A percentile compares a stretch with the other conserved stretches of the same genome.
Evolutionary conservation across 129 eudicot species (phyloP).

Genomic region (Tanacetum coccineum): DNA sequence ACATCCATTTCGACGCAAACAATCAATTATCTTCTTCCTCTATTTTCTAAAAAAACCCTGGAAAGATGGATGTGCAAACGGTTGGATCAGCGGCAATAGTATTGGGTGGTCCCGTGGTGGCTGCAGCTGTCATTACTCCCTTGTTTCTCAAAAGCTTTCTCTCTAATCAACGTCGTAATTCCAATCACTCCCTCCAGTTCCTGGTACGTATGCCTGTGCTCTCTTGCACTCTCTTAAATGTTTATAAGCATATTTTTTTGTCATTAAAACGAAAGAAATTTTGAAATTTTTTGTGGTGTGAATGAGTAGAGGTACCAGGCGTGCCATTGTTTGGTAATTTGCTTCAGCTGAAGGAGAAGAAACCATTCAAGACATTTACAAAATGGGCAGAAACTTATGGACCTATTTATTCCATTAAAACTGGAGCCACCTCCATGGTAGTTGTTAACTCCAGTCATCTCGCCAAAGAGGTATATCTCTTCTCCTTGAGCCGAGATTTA

Average conservation of each 20-base stretch:
- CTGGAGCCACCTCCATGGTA: constrained; percentile 48
- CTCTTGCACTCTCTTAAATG: not conserved
- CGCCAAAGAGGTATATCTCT: constrained; percentile 18
- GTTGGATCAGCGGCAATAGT: not conserved
- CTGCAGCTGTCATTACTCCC: not conserved
- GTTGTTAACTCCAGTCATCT: constrained; percentile 54
- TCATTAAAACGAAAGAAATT: too few relatives aligned
- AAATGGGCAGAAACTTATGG: too few relatives aligned
- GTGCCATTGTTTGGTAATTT: constrained; percentile 66
- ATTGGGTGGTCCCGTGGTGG: not conserved
- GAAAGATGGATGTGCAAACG: too few relatives aligned
- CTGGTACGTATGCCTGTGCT: not conserved
- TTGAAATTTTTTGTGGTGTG: too few relatives aligned
- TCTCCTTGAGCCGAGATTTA: not conserved
- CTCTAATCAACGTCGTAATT: not conserved
- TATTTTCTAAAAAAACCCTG: too few relatives aligned
- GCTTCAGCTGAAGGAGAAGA: constrained; percentile 71
- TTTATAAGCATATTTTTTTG: too few relatives aligned
- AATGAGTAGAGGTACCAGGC: constrained; percentile 57
- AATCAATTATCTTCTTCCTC: too few relatives aligned
- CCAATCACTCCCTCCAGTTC: not conserved
- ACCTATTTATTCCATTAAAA: not conserved
- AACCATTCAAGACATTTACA: constrained; percentile 31
- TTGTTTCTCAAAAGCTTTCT: not conserved
- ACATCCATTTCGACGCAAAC: too few relatives aligned